Base-by-base conservation (phyloP, 352 stramenopile genomes). In the Phytopythium kandeliae region DNA sequence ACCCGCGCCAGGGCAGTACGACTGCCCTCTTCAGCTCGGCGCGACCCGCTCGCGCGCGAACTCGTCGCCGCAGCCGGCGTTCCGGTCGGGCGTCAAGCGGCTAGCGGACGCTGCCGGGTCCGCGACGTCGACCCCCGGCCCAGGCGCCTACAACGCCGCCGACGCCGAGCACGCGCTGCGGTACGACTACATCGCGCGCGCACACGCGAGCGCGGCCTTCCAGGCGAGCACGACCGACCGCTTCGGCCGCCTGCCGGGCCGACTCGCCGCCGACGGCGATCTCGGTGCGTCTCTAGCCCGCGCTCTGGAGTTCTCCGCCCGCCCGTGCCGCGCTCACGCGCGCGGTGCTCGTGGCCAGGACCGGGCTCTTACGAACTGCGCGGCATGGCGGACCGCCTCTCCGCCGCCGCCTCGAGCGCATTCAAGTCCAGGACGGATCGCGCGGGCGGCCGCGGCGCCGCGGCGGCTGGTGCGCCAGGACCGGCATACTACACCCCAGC, bases 1-100 rank as follows among this genome's bases (percentile, higher is more conserved):
- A 16, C 75, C 77, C 22, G 77, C 77, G 4, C 80, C 80, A 42
- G 80, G 77, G 10, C 80, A 91, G 34, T 88, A 91, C 45, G 69
- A 91, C 24, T 84, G 84, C 48, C 65, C 64, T 19, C 67, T 83
- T 25, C 67, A 86, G 38, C 46, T 88, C 17, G 60, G 63, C n/a
- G 58, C 51, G 26, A 62, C 51, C 8, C 30, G 58, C n/a, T 37
- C 46, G 30, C 33, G 60, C 10, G 35, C 59, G 5, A 58, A 57
- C 31, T 48, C 33, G 35, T 70, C 51, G 21, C 62, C 67, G 13
- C 70, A 85, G 26, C 79, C 77, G 2, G 60, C 80, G 12, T 91
- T 91, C 60, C 77, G 78, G 58, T 91, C 80, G 10, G 74, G 57
- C 6, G 77, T 82, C 12, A 78, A 68, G 31, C 78, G 80, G 1